Evolutionary conservation across 495 filamentous ascomycete genomes (phyloP).

Genomic region (Neurospora tetraspora): DNA sequence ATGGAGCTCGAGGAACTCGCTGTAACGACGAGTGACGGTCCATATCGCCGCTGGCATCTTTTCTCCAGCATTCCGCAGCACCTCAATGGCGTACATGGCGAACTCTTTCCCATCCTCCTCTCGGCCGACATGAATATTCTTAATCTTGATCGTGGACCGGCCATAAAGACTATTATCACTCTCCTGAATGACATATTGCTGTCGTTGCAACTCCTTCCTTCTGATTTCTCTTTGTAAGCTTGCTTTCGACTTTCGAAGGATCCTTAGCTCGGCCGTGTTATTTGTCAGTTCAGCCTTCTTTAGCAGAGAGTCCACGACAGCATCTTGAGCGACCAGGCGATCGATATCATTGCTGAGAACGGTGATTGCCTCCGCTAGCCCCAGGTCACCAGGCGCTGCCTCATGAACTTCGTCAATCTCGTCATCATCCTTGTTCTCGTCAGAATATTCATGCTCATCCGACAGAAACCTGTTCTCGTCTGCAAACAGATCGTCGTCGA

Average conservation of each 20-base stretch:
- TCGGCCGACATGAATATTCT: conserved; percentile 80
- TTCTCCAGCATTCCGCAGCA: conserved; percentile 78
- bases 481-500: conserved; percentile 83
- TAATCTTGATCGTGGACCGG: conserved; percentile 78
- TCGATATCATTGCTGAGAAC: conserved; percentile 80
- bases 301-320: conserved; percentile 81
- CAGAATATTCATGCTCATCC: conserved; percentile 71
- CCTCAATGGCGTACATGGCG: conserved; percentile 87
- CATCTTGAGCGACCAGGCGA: conserved; percentile 75
- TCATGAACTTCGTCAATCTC: conserved; percentile 81
- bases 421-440: conserved; percentile 49
- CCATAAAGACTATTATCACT: conserved; percentile 97
- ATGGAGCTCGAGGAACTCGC: conserved; percentile 93
- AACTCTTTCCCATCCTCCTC: conserved; percentile 92
- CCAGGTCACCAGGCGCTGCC: conserved; percentile 91
- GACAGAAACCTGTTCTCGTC: conserved; percentile 82
- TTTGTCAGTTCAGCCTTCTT: conserved; percentile 95
- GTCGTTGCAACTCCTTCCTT: conserved; percentile 88
- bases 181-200: conserved; percentile 96
- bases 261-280: conserved; percentile 85
- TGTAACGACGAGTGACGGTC: conserved; percentile 76
- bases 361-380: conserved; percentile 84
- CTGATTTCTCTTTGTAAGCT: conserved; percentile 87
- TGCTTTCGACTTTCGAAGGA: conserved; percentile 85
- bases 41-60: conserved; percentile 79